Base-by-base conservation (phyloP, 495 filamentous ascomycete species). In the Podospora appendiculata region DNA sequence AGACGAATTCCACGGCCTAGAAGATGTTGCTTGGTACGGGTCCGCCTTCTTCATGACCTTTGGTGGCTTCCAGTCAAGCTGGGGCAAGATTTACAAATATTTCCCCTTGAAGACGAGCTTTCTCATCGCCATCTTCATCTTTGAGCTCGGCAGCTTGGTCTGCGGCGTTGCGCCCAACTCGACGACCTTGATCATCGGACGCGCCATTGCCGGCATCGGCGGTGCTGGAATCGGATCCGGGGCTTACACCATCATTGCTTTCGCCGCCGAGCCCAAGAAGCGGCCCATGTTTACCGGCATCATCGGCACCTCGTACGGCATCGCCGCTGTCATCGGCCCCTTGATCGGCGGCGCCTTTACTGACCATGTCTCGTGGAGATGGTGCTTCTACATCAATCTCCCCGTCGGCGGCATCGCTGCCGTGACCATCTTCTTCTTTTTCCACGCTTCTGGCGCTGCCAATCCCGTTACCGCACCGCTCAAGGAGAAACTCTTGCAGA, bases 381-480 rank as follows among this genome's bases (percentile, higher is more conserved):
- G 87, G 87, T 91, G 86, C 58, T 90, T 91, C 64, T 89, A 84
- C 64, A 85, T 88, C 66, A 88, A 88, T 53, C 68, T 86, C 9
- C 84, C 85, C 5, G 70, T 89, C 47, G 87, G 88, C 32, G 83
- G 70, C 7, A 58, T 85, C 8, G 83, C 84, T 3, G 73, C 78
- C 4, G 18, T 73, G 2, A 77, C 82, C 50, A 66, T 83, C 54
- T 73, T 79, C 54, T 75, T 85, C 62, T 74, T 78, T 55, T 63
- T 65, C 56, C 32, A 11, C 12, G 18, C 58, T 1, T 62, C 62
- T 58, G 25, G 8, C 0, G 35, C 48, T 1, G 53, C 58, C 19
- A 59, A 58, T 48, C 63, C 63, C 12, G 42, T 58, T 11, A 40
- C 32, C 4, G 60, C 59, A 10, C 48, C 62, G 0, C 34, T 57